Evolutionary conservation across 129 eudicot genomes (phyloP).

Genomic region (Daucus carota): DH1_v3.0 NC_030383.2:9565501-9566000

Average conservation of each 20-base stretch:
- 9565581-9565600: too few relatives aligned
- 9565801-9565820: neutral
- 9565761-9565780: too few relatives aligned
- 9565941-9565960: slow-evolving; percentile 74
- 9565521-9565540: too few relatives aligned
- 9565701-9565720: neutral
- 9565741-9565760: neutral
- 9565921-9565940: slow-evolving; percentile 76
- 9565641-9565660: neutral
- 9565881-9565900: slow-evolving; percentile 64
- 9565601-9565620: too few relatives aligned
- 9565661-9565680: neutral
- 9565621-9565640: too few relatives aligned
- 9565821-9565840: neutral
- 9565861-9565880: neutral
- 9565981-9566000: slow-evolving; percentile 70
- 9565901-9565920: slow-evolving; percentile 96
- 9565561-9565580: too few relatives aligned
- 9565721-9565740: neutral
- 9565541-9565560: too few relatives aligned
- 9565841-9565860: neutral
- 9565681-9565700: neutral
- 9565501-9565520: too few relatives aligned
- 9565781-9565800: too few relatives aligned
- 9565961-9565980: slow-evolving; percentile 83